Base-by-base conservation (phyloP, 2,329 filamentous ascomycete genomes). In the Neocucurbitaria cava region DNA sequence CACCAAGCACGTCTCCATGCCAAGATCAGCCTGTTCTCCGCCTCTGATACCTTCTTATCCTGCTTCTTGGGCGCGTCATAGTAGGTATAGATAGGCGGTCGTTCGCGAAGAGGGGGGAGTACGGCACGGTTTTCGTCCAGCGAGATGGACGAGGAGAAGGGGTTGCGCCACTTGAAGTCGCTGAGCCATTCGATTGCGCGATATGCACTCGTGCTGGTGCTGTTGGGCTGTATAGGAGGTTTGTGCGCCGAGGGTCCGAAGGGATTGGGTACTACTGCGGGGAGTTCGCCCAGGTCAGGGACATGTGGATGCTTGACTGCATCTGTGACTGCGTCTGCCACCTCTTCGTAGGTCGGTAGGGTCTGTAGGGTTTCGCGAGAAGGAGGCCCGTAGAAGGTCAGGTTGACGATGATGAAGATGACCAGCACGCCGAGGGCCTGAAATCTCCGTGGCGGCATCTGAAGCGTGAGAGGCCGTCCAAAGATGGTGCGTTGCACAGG, bases 1-100 rank as follows among this genome's bases (percentile, higher is more conserved):
- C 92, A 98, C 92, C 94, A 98, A 2, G 94, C 93, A 41, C 92
- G 85, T 56, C 93, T 85, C 95, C 95, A 98, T 48, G 90, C 89
- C 52, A 96, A 79, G 44, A 98, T 82, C 54, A 98, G 78, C 54
- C 88, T 85, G 69, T 89, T 89, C 72, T 97, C 91, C 3, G 91
- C 90, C 55, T 89, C 85, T 64, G 85, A 85, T 46, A 85, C 83
- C 17, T 84, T 83, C 44, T 84, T 81, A 28, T 89, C 84, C 74
- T 88, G 88, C 66, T 82, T 82, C 56, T 81, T 74, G 4, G 85
- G 86, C 10, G 85, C 80, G 68, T 96, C 92, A 73, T 96, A 96
- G 76, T 94, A 98, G 60, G 92, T 96, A 77, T 96, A 98, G 49
- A 98, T 87, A 1, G 87, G 83, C 21, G 89, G 87, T 20, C 94